Percentiles rank a stretch among this genome's conserved stretches.
phyloP scores from a whole-genome alignment of 2,329 filamentous ascomycete species.

The Penicillium italicum region DNA sequence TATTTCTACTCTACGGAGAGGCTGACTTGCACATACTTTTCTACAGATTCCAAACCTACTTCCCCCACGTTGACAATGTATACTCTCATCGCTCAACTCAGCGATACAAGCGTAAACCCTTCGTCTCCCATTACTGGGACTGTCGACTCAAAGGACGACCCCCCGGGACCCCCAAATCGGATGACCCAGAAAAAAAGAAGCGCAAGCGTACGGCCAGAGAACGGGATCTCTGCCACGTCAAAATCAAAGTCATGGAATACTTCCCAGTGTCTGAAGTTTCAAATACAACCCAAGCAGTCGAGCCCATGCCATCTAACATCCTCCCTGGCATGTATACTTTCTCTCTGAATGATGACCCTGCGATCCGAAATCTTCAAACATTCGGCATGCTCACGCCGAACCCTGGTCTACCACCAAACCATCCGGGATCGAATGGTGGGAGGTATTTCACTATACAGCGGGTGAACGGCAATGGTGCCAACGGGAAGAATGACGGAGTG shows the following conservation, averaged over 20 bases:
- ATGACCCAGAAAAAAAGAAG: constrained; percentile 78
- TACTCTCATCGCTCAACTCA: constrained; percentile 82
- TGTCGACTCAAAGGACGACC: constrained; percentile 76
- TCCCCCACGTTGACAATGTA: constrained; percentile 78
- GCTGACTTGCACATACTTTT: constrained; percentile 1
- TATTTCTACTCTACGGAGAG: not conserved
- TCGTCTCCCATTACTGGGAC: constrained; percentile 81
- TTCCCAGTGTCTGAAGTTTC: constrained; percentile 49
- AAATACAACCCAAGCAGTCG: constrained; percentile 19
- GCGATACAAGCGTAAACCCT: constrained; percentile 75
- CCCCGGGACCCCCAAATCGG: constrained; percentile 73
- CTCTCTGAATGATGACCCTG: constrained; percentile 13
- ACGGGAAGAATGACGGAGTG: constrained; percentile 67
- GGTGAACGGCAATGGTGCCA: constrained; percentile 72
- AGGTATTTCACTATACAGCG: constrained; percentile 71
- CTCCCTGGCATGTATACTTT: constrained; percentile 25
- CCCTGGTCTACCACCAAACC: constrained; percentile 39
- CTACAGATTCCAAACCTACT: constrained; percentile 70
- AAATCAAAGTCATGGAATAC: constrained; percentile 82
- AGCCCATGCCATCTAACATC: constrained; percentile 21
- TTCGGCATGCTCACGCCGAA: constrained; percentile 47
- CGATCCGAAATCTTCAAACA: constrained; percentile 22
- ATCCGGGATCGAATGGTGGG: constrained; percentile 50
- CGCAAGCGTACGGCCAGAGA: constrained; percentile 71
- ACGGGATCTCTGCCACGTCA: constrained; percentile 77